Evolutionary conservation across 2,329 filamentous ascomycete genomes (phyloP).

Genomic region (Chalaropsis ovoidea): DNA sequence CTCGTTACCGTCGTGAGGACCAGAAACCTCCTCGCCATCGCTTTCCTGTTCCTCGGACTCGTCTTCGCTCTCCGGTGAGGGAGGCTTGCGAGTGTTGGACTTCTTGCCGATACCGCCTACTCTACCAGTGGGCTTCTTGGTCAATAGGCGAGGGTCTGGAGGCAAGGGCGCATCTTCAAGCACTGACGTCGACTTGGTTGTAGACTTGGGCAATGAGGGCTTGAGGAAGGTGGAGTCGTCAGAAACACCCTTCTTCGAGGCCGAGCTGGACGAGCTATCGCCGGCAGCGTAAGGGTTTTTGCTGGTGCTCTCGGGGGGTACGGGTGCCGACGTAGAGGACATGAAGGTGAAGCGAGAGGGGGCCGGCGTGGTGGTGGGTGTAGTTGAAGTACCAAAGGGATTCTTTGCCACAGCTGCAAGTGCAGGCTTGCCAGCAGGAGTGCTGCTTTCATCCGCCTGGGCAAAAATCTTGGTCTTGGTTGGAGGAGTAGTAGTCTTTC

Average conservation of each 20-base stretch:
- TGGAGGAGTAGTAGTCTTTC: constrained; percentile 5
- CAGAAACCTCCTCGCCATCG: constrained; percentile 34
- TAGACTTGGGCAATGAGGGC: constrained; percentile 16
- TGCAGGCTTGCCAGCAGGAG: not conserved
- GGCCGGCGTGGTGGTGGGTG: constrained; percentile 45
- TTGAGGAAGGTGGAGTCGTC: constrained; percentile 22
- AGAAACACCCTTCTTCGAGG: constrained; percentile 22
- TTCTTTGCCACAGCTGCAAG: constrained; percentile 10
- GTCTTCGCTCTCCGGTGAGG: constrained; percentile 32
- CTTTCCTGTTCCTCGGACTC: constrained; percentile 35
- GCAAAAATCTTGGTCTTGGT: constrained; percentile 17
- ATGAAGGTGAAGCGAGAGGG: constrained; percentile 39
- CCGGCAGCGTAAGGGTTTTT: constrained; percentile 42
- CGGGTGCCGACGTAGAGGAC: constrained; percentile 33
- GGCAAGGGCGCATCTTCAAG: constrained; percentile 35
- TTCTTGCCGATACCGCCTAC: constrained; percentile 19
- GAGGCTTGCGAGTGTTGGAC: constrained; percentile 9
- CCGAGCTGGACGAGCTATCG: constrained; percentile 41
- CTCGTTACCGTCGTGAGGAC: constrained; percentile 37
- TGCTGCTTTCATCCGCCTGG: not conserved
- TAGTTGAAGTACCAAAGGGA: constrained; percentile 34
- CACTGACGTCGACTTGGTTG: constrained; percentile 27
- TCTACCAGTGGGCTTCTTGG: constrained; percentile 27
- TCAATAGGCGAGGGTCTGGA: constrained; percentile 36
- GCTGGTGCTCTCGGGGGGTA: constrained; percentile 48